Base-by-base conservation (phyloP, 2,329 filamentous ascomycete species). In the Botryotinia narcissicola region DNA sequence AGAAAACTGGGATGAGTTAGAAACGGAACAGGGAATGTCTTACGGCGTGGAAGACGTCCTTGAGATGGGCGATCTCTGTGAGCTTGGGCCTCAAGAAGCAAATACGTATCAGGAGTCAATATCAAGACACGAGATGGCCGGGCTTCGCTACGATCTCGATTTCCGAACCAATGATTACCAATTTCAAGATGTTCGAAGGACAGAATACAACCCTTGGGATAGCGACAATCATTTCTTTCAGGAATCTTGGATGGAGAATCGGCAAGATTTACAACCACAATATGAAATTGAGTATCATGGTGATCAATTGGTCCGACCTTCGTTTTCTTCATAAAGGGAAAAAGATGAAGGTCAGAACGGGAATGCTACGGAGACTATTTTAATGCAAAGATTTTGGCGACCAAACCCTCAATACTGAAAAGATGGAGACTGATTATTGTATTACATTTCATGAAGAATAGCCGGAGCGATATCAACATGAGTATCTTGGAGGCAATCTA, bases 361-460 rank as follows among this genome's bases (percentile, higher is more conserved):
- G n/a, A 59, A 63, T 48, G 54, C 42, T 54, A 37, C 57, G 42
- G 60, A 71, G 35, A 37, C 22, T 37, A 51, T 37, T 14, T 64
- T 29, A 16, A 64, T 73, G 54, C 37, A 60, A 42, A 72, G 73
- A 46, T 76, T 77, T 74, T 78, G 75, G 77, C 74, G 71, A 51
- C 75, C 75, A 48, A 62, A 73, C 51, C 67, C n/a, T 6, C 75
- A 74, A 42, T 78, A 76, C 59, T 78, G 60, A 76, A 18, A 44
- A 54, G 29, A 46, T 48, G 20, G 22, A 48, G 29, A 48, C 29
- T 12, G 3, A 29, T 18, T 18, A 29, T 18, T 18, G 20, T 66
- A 14, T 25, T 35, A 16, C n/a, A 18, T n/a, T 66, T 37, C 10
- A 37, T 25, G 42, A 32, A 22, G 7, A 32, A n/a, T 69, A 48